Conservation (phyloP, 2,329 filamentous ascomycete species). For the Davidsoniella eucalypti region DNA sequence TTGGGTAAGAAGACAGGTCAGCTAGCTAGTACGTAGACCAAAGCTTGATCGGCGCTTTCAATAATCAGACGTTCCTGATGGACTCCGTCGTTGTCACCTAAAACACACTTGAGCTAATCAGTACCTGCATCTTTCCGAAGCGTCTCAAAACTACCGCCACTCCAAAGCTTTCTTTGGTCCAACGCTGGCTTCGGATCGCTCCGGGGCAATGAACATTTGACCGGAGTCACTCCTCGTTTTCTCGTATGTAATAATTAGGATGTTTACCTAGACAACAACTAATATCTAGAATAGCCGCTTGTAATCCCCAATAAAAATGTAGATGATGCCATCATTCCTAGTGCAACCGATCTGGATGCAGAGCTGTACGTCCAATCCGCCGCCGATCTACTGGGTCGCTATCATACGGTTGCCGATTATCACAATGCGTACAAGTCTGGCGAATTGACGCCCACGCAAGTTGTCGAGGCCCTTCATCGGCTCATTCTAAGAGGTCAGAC, state of each 20-base stretch:
- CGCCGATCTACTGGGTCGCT: constrained; percentile 30
- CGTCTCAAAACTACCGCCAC: not conserved
- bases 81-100: too few relatives aligned
- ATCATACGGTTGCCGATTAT: constrained; percentile 61
- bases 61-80: too few relatives aligned
- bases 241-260: constrained; percentile 9
- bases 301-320: constrained; percentile 34
- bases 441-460: constrained; percentile 51
- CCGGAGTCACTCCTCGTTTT: constrained; percentile 9
- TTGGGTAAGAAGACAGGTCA: not conserved
- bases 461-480: constrained; percentile 54
- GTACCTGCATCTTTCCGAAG: not conserved
- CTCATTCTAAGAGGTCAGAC: constrained; percentile 45
- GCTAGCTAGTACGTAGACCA: not conserved
- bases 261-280: not conserved
- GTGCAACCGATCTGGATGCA: constrained; percentile 25
- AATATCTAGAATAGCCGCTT: constrained; percentile 27
- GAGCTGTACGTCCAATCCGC: constrained; percentile 27
- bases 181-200: constrained; percentile 12
- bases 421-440: constrained; percentile 57
- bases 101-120: not conserved
- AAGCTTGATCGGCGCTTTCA: not conserved
- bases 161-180: constrained; percentile 12
- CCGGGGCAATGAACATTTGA: constrained; percentile 2
- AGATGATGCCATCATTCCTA: constrained; percentile 15